Conservation (phyloP, 2,329 filamentous ascomycete species). For the Fusarium secorum region DNA sequence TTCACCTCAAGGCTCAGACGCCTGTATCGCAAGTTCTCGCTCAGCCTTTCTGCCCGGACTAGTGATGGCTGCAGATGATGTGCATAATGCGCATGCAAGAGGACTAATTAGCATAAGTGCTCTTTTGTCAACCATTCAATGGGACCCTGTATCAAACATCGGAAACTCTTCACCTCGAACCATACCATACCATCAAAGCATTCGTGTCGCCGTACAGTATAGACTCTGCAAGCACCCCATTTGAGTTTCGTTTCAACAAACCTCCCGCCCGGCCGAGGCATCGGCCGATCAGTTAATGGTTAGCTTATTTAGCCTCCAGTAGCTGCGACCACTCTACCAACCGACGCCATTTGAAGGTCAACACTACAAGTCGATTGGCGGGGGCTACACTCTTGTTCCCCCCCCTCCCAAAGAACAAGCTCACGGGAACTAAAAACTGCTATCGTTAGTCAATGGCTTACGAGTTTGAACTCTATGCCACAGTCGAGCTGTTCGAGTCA, state of each 20-base stretch:
- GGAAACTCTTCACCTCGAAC: not conserved
- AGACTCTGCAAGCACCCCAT: not conserved
- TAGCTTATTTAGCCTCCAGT: not conserved
- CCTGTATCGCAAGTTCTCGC: not conserved
- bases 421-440: slow-evolving; percentile 29
- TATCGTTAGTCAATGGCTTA: slow-evolving; percentile 2
- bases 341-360: not conserved
- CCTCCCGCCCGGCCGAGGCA: slow-evolving; percentile 7
- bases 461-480: not conserved
- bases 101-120: not conserved
- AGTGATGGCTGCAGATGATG: slow-evolving; percentile 20
- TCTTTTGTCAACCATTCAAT: not conserved
- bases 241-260: not conserved
- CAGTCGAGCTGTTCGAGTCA: not conserved
- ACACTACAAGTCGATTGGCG: slow-evolving; percentile 5
- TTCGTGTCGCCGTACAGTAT: not conserved
- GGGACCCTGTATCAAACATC: not conserved
- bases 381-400: not conserved
- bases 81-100: slow-evolving; percentile 16
- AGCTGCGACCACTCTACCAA: slow-evolving; percentile 11
- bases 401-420: not conserved
- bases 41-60: not conserved
- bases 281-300: slow-evolving; percentile 20
- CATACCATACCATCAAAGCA: not conserved
- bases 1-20: not conserved